A percentile compares a stretch with the other conserved stretches of the same genome.
Evolutionary conservation across 257 asterid species (phyloP).

Genomic region (Penstemon davidsonii): DNA sequence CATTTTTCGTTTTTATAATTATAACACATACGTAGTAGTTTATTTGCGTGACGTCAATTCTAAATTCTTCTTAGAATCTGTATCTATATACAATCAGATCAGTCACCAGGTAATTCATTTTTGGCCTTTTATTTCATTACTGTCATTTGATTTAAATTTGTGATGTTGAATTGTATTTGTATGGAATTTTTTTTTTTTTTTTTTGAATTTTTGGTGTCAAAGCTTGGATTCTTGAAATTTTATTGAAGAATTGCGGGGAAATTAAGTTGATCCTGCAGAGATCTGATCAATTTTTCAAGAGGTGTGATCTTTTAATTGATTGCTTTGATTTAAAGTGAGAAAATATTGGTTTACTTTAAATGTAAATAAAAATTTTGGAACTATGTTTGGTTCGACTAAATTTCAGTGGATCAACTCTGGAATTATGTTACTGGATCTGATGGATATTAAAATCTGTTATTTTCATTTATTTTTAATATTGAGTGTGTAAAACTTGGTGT

Average conservation of each 20-base stretch:
- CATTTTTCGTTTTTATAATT: neutral
- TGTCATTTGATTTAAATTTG: no score
- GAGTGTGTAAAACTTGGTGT: no score
- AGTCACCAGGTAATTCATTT: conserved; percentile 33
- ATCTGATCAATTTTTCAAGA: conserved; percentile 35
- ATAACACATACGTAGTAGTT: conserved; percentile 23
- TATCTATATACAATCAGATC: no score
- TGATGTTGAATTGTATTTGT: no score
- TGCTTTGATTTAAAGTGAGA: no score
- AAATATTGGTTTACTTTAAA: conserved; percentile 2
- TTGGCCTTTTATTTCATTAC: neutral
- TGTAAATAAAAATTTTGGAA: conserved; percentile 18
- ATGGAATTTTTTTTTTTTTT: no score
- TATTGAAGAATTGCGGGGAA: conserved; percentile 12
- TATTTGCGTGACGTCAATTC: conserved; percentile 41
- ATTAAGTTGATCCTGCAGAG: conserved; percentile 38
- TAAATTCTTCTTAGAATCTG: neutral
- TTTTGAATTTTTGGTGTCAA: conserved; percentile 11
- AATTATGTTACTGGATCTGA: conserved; percentile 35
- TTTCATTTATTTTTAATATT: neutral
- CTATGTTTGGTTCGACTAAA: neutral
- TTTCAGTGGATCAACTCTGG: conserved; percentile 27
- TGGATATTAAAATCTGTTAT: conserved; percentile 13
- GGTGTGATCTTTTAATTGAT: neutral
- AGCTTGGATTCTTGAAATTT: no score